Conservation (phyloP, 73 alveolate species). For the Symbiodinium pilosum region DNA sequence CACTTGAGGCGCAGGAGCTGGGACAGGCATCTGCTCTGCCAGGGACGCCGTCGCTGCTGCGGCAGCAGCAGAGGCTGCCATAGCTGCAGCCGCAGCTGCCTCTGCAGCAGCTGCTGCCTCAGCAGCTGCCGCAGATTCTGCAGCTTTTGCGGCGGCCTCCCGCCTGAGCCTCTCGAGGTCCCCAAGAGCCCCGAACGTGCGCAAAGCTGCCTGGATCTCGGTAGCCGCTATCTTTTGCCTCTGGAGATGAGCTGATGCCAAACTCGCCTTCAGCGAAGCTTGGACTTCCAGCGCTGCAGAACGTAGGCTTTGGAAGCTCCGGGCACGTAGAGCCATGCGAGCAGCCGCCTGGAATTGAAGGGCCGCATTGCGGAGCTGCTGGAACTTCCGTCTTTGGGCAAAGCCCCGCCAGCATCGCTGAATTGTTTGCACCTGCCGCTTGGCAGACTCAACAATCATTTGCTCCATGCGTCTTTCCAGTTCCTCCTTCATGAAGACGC, state of each 20-base stretch:
- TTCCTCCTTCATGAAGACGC: constrained; percentile 96
- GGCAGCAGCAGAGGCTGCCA: neutral
- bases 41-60: neutral
- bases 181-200: constrained; percentile 35
- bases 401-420: constrained; percentile 95
- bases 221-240: neutral
- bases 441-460: constrained; percentile 90
- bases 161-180: neutral
- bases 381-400: constrained; percentile 39
- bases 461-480: constrained; percentile 85
- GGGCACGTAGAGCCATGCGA: neutral
- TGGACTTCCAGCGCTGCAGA: neutral
- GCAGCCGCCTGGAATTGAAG: constrained; percentile 54
- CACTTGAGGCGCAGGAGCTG: constrained; percentile 2
- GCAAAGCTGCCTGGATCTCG: constrained; percentile 41
- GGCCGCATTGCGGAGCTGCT: constrained; percentile 18
- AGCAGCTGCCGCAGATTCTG: neutral
- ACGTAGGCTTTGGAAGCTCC: neutral
- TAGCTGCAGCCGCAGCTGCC: neutral
- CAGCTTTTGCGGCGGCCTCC: neutral
- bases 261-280: neutral
- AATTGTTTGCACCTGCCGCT: constrained; percentile 88
- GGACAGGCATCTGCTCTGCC: neutral
- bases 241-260: neutral
- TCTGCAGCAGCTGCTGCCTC: neutral